These are phyloP conservation scores for Mucor plumbeus DNA, from an alignment of 371 early-diverging fungal species.

Conservation along the genomic window DNA sequence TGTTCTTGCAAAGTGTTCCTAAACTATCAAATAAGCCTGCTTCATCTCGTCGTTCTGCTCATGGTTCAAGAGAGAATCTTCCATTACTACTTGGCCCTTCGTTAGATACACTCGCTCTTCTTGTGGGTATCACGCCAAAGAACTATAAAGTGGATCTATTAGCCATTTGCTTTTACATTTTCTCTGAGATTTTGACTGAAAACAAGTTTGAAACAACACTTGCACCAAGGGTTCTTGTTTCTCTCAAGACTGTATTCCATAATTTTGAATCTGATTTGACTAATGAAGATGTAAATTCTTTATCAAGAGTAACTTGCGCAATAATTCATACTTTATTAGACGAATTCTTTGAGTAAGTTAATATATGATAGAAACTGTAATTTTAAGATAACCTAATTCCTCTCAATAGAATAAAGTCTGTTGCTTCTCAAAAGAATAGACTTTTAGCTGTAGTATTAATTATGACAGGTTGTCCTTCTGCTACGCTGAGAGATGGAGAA, in stretches of 20 bases:
- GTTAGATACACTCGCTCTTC: constrained; percentile 48
- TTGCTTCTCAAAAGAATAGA: constrained; percentile 40
- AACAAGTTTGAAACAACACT: constrained; percentile 36
- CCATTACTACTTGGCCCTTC: constrained; percentile 37
- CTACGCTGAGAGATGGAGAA: constrained; percentile 32
- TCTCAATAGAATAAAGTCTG: neutral
- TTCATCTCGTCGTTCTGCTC: constrained; percentile 19
- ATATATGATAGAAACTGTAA: neutral
- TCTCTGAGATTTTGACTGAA: constrained; percentile 40
- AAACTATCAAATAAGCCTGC: constrained; percentile 40
- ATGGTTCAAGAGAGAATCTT: constrained; percentile 28
- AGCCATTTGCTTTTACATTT: constrained; percentile 51
- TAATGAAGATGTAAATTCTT: constrained; percentile 24
- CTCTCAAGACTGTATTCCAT: constrained; percentile 47
- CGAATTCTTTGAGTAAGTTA: constrained; percentile 31
- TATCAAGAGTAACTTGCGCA: constrained; percentile 42
- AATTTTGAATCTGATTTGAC: constrained; percentile 37
- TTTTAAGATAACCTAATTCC: neutral
- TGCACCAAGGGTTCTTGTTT: constrained; percentile 50
- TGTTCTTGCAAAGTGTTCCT: constrained; percentile 56
- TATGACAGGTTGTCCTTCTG: constrained; percentile 50
- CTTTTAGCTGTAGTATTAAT: constrained; percentile 48
- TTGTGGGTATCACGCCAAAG: constrained; percentile 47
- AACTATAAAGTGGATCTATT: constrained; percentile 50
- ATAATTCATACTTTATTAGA: constrained; percentile 42